Conservation (phyloP, 768 basidiomycete genomes). For the Suillus bovinus region DNA sequence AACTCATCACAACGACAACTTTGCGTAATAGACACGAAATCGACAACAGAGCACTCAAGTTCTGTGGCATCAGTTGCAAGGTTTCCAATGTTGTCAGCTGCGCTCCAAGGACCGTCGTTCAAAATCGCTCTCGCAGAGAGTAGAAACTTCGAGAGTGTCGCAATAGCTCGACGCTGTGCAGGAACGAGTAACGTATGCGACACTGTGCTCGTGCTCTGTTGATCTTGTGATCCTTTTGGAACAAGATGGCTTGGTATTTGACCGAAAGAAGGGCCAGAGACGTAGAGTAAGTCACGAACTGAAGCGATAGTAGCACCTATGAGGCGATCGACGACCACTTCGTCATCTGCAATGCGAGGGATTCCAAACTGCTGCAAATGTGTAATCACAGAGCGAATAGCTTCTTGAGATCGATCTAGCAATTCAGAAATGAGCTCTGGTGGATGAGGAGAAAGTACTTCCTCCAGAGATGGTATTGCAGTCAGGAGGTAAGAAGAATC, state of each 20-base stretch:
- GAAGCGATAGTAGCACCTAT: constrained; percentile 60
- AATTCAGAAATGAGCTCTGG: constrained; percentile 63
- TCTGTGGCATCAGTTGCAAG: constrained; percentile 74
- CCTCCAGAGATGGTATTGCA: constrained; percentile 37
- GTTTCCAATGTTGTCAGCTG: constrained; percentile 34
- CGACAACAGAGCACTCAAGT: constrained; percentile 64
- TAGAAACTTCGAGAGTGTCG: constrained; percentile 85
- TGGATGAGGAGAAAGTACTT: constrained; percentile 50
- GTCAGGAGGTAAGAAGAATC: neutral
- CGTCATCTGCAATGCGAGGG: constrained; percentile 51
- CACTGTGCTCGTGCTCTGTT: constrained; percentile 31
- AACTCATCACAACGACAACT: constrained; percentile 27
- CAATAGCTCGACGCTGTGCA: constrained; percentile 79
- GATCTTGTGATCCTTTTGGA: constrained; percentile 32
- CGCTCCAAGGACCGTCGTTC: constrained; percentile 36
- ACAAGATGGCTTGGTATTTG: constrained; percentile 43
- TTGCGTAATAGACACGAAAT: constrained; percentile 69
- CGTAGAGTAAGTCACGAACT: constrained; percentile 71
- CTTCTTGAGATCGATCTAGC: constrained; percentile 50
- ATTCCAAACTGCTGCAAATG: constrained; percentile 52
- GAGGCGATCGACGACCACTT: constrained; percentile 57
- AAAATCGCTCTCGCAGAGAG: constrained; percentile 82
- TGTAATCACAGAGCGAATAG: constrained; percentile 62
- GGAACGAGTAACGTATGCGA: constrained; percentile 66
- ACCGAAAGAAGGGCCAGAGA: constrained; percentile 55